phyloP scores from a whole-genome alignment of 441 rosid species.

The Populus hybrid region DNA sequence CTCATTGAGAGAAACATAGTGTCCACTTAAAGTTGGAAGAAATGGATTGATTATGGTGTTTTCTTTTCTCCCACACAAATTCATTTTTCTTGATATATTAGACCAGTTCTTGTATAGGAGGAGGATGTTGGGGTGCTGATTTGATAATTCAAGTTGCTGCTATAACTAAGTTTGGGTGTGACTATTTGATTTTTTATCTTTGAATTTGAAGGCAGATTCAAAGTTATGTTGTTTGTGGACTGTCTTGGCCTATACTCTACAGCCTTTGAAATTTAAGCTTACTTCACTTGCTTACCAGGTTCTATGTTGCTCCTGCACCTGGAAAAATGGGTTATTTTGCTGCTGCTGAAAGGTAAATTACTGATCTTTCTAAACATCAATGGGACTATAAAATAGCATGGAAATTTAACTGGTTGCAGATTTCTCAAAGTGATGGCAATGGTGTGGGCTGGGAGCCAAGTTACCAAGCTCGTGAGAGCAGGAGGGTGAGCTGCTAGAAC shows the following conservation, averaged over 20 bases:
- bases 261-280: neutral
- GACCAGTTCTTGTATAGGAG: neutral
- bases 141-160: neutral
- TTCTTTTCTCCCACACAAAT: neutral
- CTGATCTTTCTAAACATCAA: slow-evolving; percentile 7
- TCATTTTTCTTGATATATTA: neutral
- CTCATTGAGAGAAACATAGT: neutral
- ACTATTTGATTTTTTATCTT: neutral
- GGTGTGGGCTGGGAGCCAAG: slow-evolving; percentile 99
- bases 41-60: neutral
- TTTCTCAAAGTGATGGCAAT: slow-evolving; percentile 90
- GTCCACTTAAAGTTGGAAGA: neutral
- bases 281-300: slow-evolving; percentile 43
- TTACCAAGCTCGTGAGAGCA: slow-evolving; percentile 80
- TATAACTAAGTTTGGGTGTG: neutral
- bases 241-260: neutral
- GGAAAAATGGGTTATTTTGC: slow-evolving; percentile 78
- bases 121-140: neutral
- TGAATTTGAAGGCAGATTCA: neutral
- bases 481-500: slow-evolving; percentile 67
- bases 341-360: slow-evolving; percentile 68
- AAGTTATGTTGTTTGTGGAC: neutral
- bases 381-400: slow-evolving; percentile 3
- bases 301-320: slow-evolving; percentile 83
- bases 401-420: slow-evolving; percentile 39